Evolutionary conservation across 2,329 filamentous ascomycete genomes (phyloP).

Genomic region (Aspergillus tubingensis): DNA sequence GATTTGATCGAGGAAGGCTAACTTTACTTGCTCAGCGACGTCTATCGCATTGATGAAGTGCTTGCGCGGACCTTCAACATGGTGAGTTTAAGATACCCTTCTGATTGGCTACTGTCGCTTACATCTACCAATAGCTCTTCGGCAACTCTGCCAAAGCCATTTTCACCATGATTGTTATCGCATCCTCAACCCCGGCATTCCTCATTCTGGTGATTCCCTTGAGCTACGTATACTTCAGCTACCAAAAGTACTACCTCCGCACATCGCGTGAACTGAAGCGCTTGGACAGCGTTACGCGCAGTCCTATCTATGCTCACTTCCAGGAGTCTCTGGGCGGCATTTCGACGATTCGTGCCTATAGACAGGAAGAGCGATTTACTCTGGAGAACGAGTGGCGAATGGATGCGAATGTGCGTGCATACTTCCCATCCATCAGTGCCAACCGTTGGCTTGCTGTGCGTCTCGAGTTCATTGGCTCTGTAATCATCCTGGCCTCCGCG

Average conservation of each 20-base stretch:
- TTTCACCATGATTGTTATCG: conserved; percentile 87
- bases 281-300: conserved; percentile 90
- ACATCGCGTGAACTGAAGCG: conserved; percentile 96
- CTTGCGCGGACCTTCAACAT: conserved; percentile 97
- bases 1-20: background rate
- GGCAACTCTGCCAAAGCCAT: conserved; percentile 71
- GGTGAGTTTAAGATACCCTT: conserved; percentile 47
- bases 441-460: conserved; percentile 93
- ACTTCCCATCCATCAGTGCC: conserved; percentile 93
- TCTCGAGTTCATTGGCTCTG: conserved; percentile 89
- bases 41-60: conserved; percentile 78
- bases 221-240: conserved; percentile 78
- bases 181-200: conserved; percentile 77
- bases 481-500: conserved; percentile 88
- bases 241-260: conserved; percentile 94
- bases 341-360: conserved; percentile 92
- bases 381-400: conserved; percentile 97
- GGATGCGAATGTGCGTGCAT: conserved; percentile 90
- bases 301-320: conserved; percentile 97
- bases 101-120: conserved; percentile 12
- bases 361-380: conserved; percentile 82
- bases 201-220: conserved; percentile 79
- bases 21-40: conserved; percentile 45
- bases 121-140: conserved; percentile 56
- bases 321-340: conserved; percentile 94